Evolutionary conservation across 108 stramenopile genomes (phyloP), one percentile per base, ranked within the genome.

Genomic region (Parietichytrium sp.): DNA sequence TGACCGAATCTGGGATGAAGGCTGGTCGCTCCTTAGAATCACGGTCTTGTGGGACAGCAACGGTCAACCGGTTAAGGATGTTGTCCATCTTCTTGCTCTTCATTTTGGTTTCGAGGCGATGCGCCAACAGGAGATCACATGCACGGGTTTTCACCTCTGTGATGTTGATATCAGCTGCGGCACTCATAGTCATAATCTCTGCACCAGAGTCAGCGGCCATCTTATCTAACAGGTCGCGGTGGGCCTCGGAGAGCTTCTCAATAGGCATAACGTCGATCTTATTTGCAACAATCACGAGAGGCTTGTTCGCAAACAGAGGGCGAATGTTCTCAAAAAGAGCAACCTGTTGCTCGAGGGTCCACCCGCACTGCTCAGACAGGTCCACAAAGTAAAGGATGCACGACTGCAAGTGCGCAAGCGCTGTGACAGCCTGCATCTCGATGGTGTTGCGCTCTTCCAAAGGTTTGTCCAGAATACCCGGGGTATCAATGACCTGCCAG

Each of bases 401-500:
- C 86, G 95, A 97, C 49, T 94, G 94, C 84, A 99, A 93, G 81
- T 99, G 98, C 16, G 98, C 98, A 78, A 99, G 88, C 2, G 98
- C 98, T 54, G 97, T 99, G 51, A 99, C 95, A 53, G 98, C 96
- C 87, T 99, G 98, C 98, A 99, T 99, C 84, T 99, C 98, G 90
- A 99, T 99, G 33, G 97, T 98, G 86, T 99, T 99, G 27, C 97
- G 86, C 83, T 97, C 93, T 88, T 99, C 98, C 55, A 99, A 83
- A 6, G 96, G 87, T 81, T 96, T 94, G 85, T 99, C 98, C 80
- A 99, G 85, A 54, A 99, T 97, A 18, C 98, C 98, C 13, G 98
- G 98, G 12, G 98, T 99, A 86, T 99, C 98, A 84, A 99, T 95
- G 48, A 98, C 98, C 90, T 99, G 98, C 98, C 98, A 99, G 52